phyloP scores from a whole-genome alignment of 2,329 filamentous ascomycete genomes.

The Xylaria sp. region DNA sequence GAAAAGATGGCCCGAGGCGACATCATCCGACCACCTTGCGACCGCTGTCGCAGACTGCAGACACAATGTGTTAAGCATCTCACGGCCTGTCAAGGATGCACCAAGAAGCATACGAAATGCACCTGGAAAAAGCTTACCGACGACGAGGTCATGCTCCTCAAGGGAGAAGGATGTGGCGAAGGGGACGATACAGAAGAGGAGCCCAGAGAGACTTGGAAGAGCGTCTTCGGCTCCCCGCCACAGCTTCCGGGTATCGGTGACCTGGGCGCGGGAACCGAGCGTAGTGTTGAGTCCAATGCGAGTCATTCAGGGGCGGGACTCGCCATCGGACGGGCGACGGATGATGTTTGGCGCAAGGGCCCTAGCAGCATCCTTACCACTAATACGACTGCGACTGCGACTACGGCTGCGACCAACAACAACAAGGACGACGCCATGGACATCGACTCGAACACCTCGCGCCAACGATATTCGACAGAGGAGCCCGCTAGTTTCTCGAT shows the following conservation, averaged over 20 bases:
- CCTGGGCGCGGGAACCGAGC: slow-evolving; percentile 22
- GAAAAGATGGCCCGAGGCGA: slow-evolving; percentile 71
- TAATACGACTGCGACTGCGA: too few relatives aligned
- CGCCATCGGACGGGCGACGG: slow-evolving; percentile 26
- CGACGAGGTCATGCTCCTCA: slow-evolving; percentile 50
- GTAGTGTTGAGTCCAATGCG: slow-evolving; percentile 22
- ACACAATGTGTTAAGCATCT: slow-evolving; percentile 82
- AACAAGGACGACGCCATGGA: slow-evolving; percentile 30
- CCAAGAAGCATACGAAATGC: slow-evolving; percentile 85
- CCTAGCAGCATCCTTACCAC: slow-evolving; percentile 18
- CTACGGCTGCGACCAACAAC: too few relatives aligned
- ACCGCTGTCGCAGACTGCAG: slow-evolving; percentile 72
- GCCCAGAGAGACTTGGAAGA: slow-evolving; percentile 22
- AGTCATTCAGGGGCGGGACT: slow-evolving; percentile 24
- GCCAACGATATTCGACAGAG: slow-evolving; percentile 19
- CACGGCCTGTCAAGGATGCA: slow-evolving; percentile 81
- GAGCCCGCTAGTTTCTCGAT: slow-evolving; percentile 19
- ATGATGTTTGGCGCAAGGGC: slow-evolving; percentile 32
- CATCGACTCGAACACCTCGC: slow-evolving; percentile 25
- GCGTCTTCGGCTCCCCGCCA: slow-evolving; percentile 20
- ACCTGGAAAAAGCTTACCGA: slow-evolving; percentile 77
- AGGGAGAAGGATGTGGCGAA: slow-evolving; percentile 29
- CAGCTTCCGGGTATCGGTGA: slow-evolving; percentile 21
- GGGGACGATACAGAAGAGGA: slow-evolving; percentile 31
- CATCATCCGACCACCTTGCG: slow-evolving; percentile 73